Evolutionary conservation across 2,329 filamentous ascomycete species (phyloP).

Genomic region (Paracoccidioides brasiliensis): DNA sequence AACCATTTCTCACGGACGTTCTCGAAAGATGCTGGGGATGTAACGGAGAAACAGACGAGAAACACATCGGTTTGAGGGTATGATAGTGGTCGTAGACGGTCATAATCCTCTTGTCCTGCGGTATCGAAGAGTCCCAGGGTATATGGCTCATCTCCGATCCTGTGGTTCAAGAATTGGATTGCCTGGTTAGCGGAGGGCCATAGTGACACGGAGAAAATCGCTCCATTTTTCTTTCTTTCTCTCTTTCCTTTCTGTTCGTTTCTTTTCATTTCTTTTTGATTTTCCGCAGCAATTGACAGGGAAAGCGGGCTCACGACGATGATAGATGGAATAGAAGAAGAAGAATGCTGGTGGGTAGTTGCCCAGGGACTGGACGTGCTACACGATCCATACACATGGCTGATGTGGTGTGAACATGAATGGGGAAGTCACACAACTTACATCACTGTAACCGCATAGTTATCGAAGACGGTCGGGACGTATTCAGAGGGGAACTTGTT

Average conservation of each 20-base stretch:
- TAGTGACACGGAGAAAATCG: too few relatives aligned
- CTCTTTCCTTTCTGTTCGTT: too few relatives aligned
- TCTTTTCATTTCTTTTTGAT: background rate
- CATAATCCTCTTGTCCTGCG: slow-evolving; percentile 98
- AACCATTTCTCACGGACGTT: slow-evolving; percentile 99
- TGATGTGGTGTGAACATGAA: slow-evolving; percentile 1
- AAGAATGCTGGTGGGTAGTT: background rate
- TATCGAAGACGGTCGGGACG: slow-evolving; percentile 97
- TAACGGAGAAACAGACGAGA: slow-evolving; percentile 97
- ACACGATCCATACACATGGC: slow-evolving; percentile 3
- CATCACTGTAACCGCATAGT: slow-evolving; percentile 99
- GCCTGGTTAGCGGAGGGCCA: slow-evolving; percentile 1
- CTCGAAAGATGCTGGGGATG: slow-evolving; percentile 92
- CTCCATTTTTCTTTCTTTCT: too few relatives aligned
- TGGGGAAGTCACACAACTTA: slow-evolving; percentile 42
- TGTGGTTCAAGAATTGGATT: slow-evolving; percentile 28
- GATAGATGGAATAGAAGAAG: background rate
- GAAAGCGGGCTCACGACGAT: background rate
- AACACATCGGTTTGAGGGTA: slow-evolving; percentile 99
- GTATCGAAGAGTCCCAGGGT: slow-evolving; percentile 97
- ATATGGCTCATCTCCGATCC: slow-evolving; percentile 98
- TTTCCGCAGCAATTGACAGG: background rate
- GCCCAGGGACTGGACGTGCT: background rate
- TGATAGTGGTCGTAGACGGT: slow-evolving; percentile 86
- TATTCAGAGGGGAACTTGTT: slow-evolving; percentile 99